Base-by-base conservation (phyloP, 2,329 filamentous ascomycete species). In the Hypoxylon rubiginosum region DNA sequence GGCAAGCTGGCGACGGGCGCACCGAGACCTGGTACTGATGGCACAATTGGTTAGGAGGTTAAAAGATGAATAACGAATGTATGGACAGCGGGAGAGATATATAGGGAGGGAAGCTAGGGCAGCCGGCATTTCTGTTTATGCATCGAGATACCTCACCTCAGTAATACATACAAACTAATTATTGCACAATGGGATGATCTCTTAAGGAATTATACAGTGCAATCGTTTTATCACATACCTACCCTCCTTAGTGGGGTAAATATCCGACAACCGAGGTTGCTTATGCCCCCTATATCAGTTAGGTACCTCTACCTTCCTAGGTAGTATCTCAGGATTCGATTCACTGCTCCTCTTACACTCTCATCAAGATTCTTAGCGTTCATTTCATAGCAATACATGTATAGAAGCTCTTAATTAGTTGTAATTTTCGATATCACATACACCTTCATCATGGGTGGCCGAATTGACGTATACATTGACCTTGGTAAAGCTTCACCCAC, bases 391-490 rank as follows among this genome's bases (percentile, higher is more conserved):
- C 39, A 19, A 41, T 41, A n/a, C n/a, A n/a, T n/a, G n/a, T n/a
- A 43, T 43, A 43, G 39, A 43, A 43, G 39, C 21, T 28, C 11
- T 45, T 45, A 3, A 13, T 30, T 36, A 15, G 4, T 19, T 34
- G 32, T 11, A 11, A 19, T 17, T n/a, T 24, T 39, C 24, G 24
- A 28, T 28, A n/a, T n/a, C n/a, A n/a, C n/a, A n/a, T n/a, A n/a
- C n/a, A 13, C 30, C n/a, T 46, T 45, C 72, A 77, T 48, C 41
- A 91, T 91, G 89, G 82, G 82, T 19, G 84, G 85, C 58, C 85
- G 85, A 60, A 91, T 92, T 70, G 88, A 90, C 67, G 85, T 84
- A 64, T 92, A 91, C 73, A 68, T 92, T 59, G 90, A 92, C 78
- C 85, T 90, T 73, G 86, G 90, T 91, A 79, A 66, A 83, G 19